Base-by-base conservation (phyloP, 169 alveolate species). In the Amoebophrya sp. region DNA sequence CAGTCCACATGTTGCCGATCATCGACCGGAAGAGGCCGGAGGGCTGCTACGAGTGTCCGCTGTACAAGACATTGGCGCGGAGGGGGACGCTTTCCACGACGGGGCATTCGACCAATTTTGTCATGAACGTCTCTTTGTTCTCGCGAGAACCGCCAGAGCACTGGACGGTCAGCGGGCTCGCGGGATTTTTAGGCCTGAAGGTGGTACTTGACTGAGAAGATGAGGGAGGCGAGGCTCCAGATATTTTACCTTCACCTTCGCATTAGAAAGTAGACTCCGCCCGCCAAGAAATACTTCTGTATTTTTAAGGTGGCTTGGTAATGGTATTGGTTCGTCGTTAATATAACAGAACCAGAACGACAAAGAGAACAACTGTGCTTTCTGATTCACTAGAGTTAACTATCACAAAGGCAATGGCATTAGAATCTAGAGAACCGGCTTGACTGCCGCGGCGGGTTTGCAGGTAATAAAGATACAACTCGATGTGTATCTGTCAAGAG, bases 51-150 rank as follows among this genome's bases (percentile, higher is more conserved):
- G 91, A 93, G 50, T 93, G 97, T 67, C 98, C 98, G 7, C 92
- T 96, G 50, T 97, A 97, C 92, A 97, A 96, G 92, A 97, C 95
- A 18, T 94, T 95, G 29, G 93, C 96, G 48, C 95, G 98, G 91
- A 67, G 95, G 92, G 98, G 98, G 88, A 96, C 98, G 89, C 94
- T 96, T 23, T 93, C 96, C 0, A 95, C 98, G 23, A 96, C 98
- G 34, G 98, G 98, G 13, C 98, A 97, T 93, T 93, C 96, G n/a
- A 97, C 98, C 70, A 97, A 97, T 95, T 97, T 96, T 92, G 93
- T 95, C 91, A 95, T 96, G 87, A 58, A 58, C 34, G 2, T 58
- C 34, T 13, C 78, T 10, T 16, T 58, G 4, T 1, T 10, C 78
- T 13, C 34, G 7, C 78, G 78, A 10, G 78, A 58, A 29, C 29